Evolutionary conservation across 805 yeast genomes (phyloP).

Genomic region (Kazachstania martiniae): DNA sequence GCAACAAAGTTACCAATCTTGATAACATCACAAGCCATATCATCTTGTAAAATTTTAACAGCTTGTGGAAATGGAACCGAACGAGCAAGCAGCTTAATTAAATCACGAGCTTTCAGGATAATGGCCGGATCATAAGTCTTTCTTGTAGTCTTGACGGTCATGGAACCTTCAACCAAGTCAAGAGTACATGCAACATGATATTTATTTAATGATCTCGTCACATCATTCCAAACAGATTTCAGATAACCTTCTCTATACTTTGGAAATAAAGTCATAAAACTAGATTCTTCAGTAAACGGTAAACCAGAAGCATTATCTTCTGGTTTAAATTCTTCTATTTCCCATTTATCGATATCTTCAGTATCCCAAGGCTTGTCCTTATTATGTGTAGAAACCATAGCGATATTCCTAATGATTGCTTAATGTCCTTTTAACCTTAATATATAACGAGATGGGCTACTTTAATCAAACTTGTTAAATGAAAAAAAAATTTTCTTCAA

Average conservation of each 20-base stretch:
- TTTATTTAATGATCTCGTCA: constrained; percentile 65
- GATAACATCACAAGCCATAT: constrained; percentile 89
- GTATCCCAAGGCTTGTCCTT: constrained; percentile 98
- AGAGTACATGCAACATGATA: constrained; percentile 74
- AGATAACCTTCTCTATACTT: constrained; percentile 90
- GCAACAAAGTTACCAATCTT: constrained; percentile 84
- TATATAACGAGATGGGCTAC: too few species aligned
- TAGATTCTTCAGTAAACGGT: constrained; percentile 91
- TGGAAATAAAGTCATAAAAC: constrained; percentile 91
- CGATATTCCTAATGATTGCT: too few species aligned
- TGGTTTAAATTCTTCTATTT: constrained; percentile 73
- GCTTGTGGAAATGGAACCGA: constrained; percentile 98
- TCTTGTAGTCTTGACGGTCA: constrained; percentile 93
- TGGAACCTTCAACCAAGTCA: constrained; percentile 90
- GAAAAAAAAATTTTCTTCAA: constrained; percentile 4
- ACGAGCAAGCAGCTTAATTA: constrained; percentile 86
- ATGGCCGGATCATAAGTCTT: constrained; percentile 93
- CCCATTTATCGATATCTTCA: constrained; percentile 90
- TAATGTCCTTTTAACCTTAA: too few species aligned
- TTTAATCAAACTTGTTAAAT: too few species aligned
- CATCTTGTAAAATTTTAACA: constrained; percentile 80
- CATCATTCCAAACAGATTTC: constrained; percentile 87
- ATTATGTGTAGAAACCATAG: constrained; percentile 92
- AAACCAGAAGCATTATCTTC: constrained; percentile 81
- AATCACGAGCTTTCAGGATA: constrained; percentile 87